Percentiles rank a stretch among this genome's conserved stretches.
These are phyloP conservation scores for Xylaria sp. DNA, from an alignment of 2,329 filamentous ascomycete species.

Conservation along the genomic window DNA sequence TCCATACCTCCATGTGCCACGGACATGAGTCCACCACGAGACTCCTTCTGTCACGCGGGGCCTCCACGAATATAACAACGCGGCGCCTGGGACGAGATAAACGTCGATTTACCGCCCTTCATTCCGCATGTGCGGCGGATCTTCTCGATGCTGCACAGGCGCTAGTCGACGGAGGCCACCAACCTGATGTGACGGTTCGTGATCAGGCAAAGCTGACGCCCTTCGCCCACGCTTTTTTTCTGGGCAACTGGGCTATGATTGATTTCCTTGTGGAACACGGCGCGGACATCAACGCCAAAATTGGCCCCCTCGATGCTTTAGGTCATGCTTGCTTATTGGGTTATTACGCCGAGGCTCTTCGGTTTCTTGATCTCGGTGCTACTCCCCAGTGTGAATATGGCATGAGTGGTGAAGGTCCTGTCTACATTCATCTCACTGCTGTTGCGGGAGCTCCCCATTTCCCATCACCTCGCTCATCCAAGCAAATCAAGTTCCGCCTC, in stretches of 20 bases:
- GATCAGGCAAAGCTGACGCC: slow-evolving; percentile 26
- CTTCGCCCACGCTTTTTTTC: slow-evolving; percentile 29
- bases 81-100: not conserved
- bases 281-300: slow-evolving; percentile 23
- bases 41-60: slow-evolving; percentile 31
- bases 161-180: slow-evolving; percentile 28
- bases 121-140: slow-evolving; percentile 27
- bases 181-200: slow-evolving; percentile 25
- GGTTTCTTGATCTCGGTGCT: slow-evolving; percentile 31
- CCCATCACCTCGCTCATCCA: slow-evolving; percentile 7
- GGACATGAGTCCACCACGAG: slow-evolving; percentile 27
- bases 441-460: slow-evolving; percentile 11
- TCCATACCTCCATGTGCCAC: slow-evolving; percentile 33
- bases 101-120: slow-evolving; percentile 29
- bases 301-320: slow-evolving; percentile 23
- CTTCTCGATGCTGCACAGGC: slow-evolving; percentile 8
- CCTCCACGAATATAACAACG: slow-evolving; percentile 28
- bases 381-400: not conserved
- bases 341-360: slow-evolving; percentile 30
- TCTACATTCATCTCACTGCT: slow-evolving; percentile 9
- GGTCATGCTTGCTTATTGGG: slow-evolving; percentile 28
- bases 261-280: slow-evolving; percentile 29
- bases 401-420: not conserved
- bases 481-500: slow-evolving; percentile 4
- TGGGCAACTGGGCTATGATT: slow-evolving; percentile 28